These are phyloP conservation scores for Moricandia moricandioides DNA, from an alignment of 345 rosid species.

Conservation along the genomic window DNA sequence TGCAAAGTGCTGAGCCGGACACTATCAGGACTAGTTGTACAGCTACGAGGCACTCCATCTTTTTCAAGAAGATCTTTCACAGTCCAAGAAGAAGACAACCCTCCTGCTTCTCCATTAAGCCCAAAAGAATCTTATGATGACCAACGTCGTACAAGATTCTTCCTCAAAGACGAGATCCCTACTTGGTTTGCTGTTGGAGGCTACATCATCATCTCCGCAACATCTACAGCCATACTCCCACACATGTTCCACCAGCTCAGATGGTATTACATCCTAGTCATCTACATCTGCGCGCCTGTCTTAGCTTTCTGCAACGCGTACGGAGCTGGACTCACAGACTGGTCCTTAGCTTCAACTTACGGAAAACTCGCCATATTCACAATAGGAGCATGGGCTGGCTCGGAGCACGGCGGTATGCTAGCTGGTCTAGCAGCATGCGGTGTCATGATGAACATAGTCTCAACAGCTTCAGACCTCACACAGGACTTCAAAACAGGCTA, in stretches of 20 bases:
- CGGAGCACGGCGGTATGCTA: conserved; percentile 59
- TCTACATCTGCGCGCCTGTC: conserved; percentile 59
- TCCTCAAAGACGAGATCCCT: conserved; percentile 78
- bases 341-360: conserved; percentile 86
- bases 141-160: conserved; percentile 52
- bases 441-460: conserved; percentile 90
- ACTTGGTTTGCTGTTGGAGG: conserved; percentile 59
- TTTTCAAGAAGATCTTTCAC: conserved; percentile 28
- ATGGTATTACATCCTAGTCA: conserved; percentile 67
- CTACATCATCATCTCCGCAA: conserved; percentile 47
- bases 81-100: conserved; percentile 35
- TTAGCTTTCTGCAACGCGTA: conserved; percentile 81
- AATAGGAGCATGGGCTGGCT: conserved; percentile 74
- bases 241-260: conserved; percentile 59
- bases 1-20: conserved; percentile 65
- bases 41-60: conserved; percentile 36
- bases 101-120: conserved; percentile 33
- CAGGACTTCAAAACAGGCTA: conserved; percentile 92
- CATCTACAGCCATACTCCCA: conserved; percentile 57
- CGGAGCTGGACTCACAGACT: conserved; percentile 84
- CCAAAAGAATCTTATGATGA: conserved; percentile 54
- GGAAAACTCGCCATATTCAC: conserved; percentile 77
- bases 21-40: conserved; percentile 45
- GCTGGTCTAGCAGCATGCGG: conserved; percentile 90
- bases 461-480: conserved; percentile 77